Conservation (phyloP, 1,284 basidiomycete species). For the Flammula alnicola region DNA sequence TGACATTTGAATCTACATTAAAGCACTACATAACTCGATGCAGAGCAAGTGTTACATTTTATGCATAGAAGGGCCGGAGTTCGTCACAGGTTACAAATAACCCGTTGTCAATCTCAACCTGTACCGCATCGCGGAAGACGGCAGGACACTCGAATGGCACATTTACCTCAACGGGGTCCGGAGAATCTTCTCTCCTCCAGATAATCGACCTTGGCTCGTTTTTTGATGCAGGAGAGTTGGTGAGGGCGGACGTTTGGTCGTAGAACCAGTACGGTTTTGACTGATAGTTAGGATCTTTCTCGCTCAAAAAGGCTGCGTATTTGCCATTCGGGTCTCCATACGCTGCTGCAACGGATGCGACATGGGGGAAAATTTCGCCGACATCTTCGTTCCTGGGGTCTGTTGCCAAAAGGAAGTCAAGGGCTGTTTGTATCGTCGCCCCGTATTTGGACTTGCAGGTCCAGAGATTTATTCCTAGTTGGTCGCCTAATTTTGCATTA, state of each 20-base stretch:
- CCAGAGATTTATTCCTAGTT: constrained; percentile 58
- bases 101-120: constrained; percentile 53
- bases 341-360: constrained; percentile 54
- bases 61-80: constrained; percentile 44
- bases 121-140: constrained; percentile 37
- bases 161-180: constrained; percentile 8
- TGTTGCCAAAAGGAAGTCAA: constrained; percentile 56
- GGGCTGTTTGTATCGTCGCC: constrained; percentile 58
- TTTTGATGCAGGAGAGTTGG: constrained; percentile 25
- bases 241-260: constrained; percentile 46
- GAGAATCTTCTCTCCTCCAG: constrained; percentile 20
- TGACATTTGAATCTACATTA: neutral
- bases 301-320: constrained; percentile 50
- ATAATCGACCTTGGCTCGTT: constrained; percentile 15
- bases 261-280: constrained; percentile 55
- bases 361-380: constrained; percentile 52
- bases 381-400: constrained; percentile 50
- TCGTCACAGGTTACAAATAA: constrained; percentile 53
- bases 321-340: constrained; percentile 62
- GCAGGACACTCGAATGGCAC: constrained; percentile 47
- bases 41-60: constrained; percentile 6
- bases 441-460: constrained; percentile 51
- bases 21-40: constrained; percentile 8
- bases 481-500: constrained; percentile 59
- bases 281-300: constrained; percentile 38